These are phyloP conservation scores for Metschnikowia lunata DNA, from an alignment of 805 yeast genomes.

Conservation along the genomic window DNA sequence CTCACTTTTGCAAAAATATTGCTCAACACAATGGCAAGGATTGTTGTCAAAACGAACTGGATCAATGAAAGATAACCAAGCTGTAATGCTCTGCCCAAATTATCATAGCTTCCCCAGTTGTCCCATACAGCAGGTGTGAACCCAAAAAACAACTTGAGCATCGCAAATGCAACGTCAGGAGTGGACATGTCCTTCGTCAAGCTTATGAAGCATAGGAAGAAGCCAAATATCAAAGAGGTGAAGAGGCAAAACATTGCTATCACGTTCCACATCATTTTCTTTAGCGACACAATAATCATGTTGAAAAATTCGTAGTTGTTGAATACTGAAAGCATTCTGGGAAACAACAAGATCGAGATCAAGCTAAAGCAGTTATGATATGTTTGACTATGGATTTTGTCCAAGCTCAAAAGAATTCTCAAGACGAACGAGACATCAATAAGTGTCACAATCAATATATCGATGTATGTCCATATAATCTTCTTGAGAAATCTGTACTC, in stretches of 20 bases:
- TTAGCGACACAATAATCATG: constrained; percentile 46
- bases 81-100: constrained; percentile 44
- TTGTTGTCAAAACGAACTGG: constrained; percentile 52
- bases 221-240: constrained; percentile 48
- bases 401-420: constrained; percentile 16
- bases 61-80: constrained; percentile 50
- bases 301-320: constrained; percentile 51
- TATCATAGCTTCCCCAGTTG: constrained; percentile 46
- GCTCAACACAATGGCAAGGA: constrained; percentile 51
- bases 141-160: constrained; percentile 51
- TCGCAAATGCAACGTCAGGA: constrained; percentile 45
- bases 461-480: constrained; percentile 53
- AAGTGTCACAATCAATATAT: constrained; percentile 37
- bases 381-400: constrained; percentile 11
- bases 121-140: constrained; percentile 60
- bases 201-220: constrained; percentile 50
- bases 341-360: constrained; percentile 47
- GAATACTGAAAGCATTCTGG: constrained; percentile 46
- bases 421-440: constrained; percentile 32
- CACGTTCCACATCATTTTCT: constrained; percentile 48
- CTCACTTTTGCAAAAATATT: constrained; percentile 35
- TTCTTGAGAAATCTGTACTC: constrained; percentile 44
- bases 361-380: constrained; percentile 34
- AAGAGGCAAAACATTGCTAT: constrained; percentile 46
- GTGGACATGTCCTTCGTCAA: constrained; percentile 41